A percentile compares a stretch with the other conserved stretches of the same genome.
Conservation (phyloP, 2,329 filamentous ascomycete species). For the Zymoseptoria tritici region DNA sequence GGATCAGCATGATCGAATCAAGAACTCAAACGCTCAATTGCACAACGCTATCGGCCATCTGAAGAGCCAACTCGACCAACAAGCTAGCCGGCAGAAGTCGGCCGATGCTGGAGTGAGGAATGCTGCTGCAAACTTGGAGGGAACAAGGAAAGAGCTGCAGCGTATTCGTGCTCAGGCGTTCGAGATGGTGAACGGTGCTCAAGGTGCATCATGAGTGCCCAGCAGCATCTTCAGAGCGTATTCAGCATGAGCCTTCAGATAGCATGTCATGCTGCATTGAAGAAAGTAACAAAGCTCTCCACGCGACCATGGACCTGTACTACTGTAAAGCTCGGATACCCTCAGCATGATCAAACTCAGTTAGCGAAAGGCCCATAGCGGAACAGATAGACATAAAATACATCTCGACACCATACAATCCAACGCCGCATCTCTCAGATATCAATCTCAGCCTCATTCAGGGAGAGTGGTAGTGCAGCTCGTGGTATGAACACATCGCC, state of each 20-base stretch:
- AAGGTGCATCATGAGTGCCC: neutral
- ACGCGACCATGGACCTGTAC: too few species aligned
- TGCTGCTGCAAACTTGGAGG: conserved; percentile 16
- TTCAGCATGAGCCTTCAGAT: too few species aligned
- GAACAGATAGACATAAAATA: too few species aligned
- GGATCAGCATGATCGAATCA: conserved; percentile 24
- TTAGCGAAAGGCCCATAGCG: too few species aligned
- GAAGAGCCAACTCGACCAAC: conserved; percentile 15
- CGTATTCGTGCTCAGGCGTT: conserved; percentile 26
- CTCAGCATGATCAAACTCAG: too few species aligned
- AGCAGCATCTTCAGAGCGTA: too few species aligned
- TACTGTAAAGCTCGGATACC: too few species aligned
- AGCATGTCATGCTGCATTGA: too few species aligned
- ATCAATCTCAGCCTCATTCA: neutral
- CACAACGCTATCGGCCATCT: conserved; percentile 17
- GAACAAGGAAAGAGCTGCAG: conserved; percentile 23
- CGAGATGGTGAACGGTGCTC: conserved; percentile 15
- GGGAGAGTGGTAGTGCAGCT: neutral
- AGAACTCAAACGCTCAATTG: conserved; percentile 18
- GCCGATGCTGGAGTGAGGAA: conserved; percentile 12
- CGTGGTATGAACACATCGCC: neutral
- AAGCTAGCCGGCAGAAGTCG: conserved; percentile 11
- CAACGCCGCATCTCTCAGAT: neutral
- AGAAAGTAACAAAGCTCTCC: too few species aligned
- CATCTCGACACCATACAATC: neutral